These are phyloP conservation scores for Thermothielavioides terrestris DNA, from an alignment of 495 filamentous ascomycete genomes.

Conservation along the genomic window DNA sequence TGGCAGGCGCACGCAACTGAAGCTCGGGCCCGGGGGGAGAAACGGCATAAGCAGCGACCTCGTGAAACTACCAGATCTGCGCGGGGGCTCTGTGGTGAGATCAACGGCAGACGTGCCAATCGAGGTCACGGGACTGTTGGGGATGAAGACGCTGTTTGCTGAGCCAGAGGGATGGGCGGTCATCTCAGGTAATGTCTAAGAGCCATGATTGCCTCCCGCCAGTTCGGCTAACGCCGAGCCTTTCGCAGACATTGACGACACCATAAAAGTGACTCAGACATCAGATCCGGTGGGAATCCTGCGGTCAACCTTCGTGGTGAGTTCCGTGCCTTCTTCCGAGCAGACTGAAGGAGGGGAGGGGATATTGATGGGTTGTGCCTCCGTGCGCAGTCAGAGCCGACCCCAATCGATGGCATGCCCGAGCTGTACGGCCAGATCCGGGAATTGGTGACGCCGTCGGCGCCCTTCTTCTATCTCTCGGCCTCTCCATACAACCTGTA, in stretches of 20 bases:
- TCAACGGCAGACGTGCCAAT: slow-evolving; percentile 40
- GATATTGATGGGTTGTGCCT: not conserved
- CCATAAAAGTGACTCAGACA: slow-evolving; percentile 86
- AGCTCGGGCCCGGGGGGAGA: slow-evolving; percentile 58
- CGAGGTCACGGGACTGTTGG: slow-evolving; percentile 38
- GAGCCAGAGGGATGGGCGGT: slow-evolving; percentile 76
- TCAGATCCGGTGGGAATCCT: slow-evolving; percentile 70
- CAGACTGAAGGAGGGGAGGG: not conserved
- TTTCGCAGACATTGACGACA: slow-evolving; percentile 82
- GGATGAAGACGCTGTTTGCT: slow-evolving; percentile 62
- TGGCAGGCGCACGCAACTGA: slow-evolving; percentile 42
- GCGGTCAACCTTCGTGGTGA: slow-evolving; percentile 69
- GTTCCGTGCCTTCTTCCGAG: not conserved
- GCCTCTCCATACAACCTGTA: slow-evolving; percentile 94
- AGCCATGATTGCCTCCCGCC: too few relatives aligned
- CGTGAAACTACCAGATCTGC: slow-evolving; percentile 32
- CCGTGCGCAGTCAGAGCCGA: slow-evolving; percentile 38
- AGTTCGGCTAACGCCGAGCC: too few relatives aligned
- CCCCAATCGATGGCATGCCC: slow-evolving; percentile 71
- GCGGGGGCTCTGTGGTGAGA: slow-evolving; percentile 34
- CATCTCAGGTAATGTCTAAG: slow-evolving; percentile 72
- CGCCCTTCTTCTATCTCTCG: slow-evolving; percentile 87
- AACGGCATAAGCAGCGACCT: slow-evolving; percentile 62
- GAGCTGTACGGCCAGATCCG: slow-evolving; percentile 64
- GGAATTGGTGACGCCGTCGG: slow-evolving; percentile 41